Base-by-base conservation (phyloP, 768 basidiomycete genomes). In the Lentinula sp. region DNA sequence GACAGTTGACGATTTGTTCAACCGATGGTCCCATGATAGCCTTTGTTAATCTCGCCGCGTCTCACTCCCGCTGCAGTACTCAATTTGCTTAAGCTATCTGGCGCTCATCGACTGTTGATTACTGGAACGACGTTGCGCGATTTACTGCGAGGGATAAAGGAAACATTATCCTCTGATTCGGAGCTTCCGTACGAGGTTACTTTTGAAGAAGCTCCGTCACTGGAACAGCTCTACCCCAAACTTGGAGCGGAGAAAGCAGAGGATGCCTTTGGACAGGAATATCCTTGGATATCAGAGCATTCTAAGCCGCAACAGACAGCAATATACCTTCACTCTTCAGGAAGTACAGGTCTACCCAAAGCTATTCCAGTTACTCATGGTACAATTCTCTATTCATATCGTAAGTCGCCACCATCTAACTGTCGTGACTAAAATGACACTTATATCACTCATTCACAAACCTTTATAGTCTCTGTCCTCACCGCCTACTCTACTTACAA, bases 211-310 rank as follows among this genome's bases (percentile, higher is more conserved):
- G 63, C 71, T 21, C 75, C 74, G 11, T 61, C 65, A 1, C 51
- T 79, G 4, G 18, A 35, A 0, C 51, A 69, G 18, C 64, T 79
- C 0, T 83, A 75, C 40, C 71, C 72, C 3, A 65, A 66, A 40
- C 64, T 70, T 8, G 73, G 69, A 2, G 2, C 43, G 10, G 73
- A 71, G 21, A 52, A 54, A 32, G 23, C 48, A 1, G 23, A 62
- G 0, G 68, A 71, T 55, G 6, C 42, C 0, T 71, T 70, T 40
- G 6, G 18, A 16, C 64, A 62, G 1, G 73, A 70, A 51, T 67
- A 64, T 23, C 51, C 57, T 8, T 31, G 63, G 3, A 0, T 31
- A 0, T 13, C 7, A 4, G 58, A 54, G 4, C 63, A 56, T 60
- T 60, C 68, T 0, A 18, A 21, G 13, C 39, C 57, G 1, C 62